Conservation (phyloP, 805 yeast genomes). For the Candida patagonica region DNA sequence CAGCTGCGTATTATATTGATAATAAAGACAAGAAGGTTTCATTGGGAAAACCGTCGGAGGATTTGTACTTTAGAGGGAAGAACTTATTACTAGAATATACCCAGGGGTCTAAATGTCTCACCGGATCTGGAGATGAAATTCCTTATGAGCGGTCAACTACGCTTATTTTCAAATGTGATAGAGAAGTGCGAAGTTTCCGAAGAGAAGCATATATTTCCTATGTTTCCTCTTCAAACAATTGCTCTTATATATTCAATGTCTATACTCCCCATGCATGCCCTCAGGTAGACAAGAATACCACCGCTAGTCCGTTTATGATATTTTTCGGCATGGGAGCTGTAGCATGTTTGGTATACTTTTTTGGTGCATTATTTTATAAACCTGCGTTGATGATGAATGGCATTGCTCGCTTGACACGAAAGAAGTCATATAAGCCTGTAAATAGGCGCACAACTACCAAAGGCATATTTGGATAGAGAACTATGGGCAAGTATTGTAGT, state of each 20-base stretch:
- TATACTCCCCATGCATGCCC: constrained; percentile 83
- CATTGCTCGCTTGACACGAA: not conserved
- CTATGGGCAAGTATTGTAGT: too few species aligned
- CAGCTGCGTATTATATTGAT: constrained; percentile 53
- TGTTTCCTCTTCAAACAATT: constrained; percentile 64
- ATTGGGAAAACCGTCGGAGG: constrained; percentile 42
- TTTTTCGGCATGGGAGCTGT: constrained; percentile 48
- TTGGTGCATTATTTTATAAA: constrained; percentile 10
- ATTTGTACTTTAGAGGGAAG: constrained; percentile 62
- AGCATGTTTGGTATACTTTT: constrained; percentile 30
- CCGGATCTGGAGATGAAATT: constrained; percentile 35
- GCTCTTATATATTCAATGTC: constrained; percentile 78
- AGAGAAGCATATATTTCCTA: constrained; percentile 56
- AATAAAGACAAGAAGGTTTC: constrained; percentile 33
- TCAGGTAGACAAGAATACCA: constrained; percentile 57
- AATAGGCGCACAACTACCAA: too few species aligned
- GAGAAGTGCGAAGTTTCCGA: constrained; percentile 41
- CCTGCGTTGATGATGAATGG: constrained; percentile 9
- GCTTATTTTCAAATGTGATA: constrained; percentile 68
- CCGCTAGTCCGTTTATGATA: constrained; percentile 41
- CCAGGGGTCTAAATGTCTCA: constrained; percentile 42
- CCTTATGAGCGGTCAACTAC: constrained; percentile 52
- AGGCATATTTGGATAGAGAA: too few species aligned
- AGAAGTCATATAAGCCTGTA: constrained; percentile 1
- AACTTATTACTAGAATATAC: constrained; percentile 61